Percentiles rank a stretch among this genome's conserved stretches.
Evolutionary conservation across 192 early-diverging fungal species (phyloP).

Genomic region (Gamsiella multidivaricata): DNA sequence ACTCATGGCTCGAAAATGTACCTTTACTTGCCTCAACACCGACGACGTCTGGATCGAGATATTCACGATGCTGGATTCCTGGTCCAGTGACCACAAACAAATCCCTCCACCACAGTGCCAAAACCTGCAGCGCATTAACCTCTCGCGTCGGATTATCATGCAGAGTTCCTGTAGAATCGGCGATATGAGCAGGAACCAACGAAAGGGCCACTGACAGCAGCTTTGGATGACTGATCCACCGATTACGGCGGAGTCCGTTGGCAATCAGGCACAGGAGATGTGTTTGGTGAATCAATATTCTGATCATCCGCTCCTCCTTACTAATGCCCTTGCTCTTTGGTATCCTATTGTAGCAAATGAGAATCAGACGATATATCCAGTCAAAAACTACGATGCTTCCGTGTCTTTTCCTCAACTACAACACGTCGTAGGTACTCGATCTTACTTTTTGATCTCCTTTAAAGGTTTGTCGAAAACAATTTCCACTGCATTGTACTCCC

Average conservation of each 20-base stretch:
- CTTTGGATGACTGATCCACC: conserved; percentile 56
- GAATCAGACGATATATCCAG: not conserved
- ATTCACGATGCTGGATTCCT: conserved; percentile 37
- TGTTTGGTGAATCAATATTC: conserved; percentile 67
- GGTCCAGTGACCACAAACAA: conserved; percentile 51
- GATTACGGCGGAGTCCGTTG: conserved; percentile 66
- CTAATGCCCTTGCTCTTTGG: conserved; percentile 50
- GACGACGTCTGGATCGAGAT: conserved; percentile 38
- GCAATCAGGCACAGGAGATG: conserved; percentile 69
- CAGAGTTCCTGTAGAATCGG: conserved; percentile 10
- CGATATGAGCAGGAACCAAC: conserved; percentile 50
- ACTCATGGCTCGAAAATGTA: no score
- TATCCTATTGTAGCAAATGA: no score
- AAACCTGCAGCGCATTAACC: conserved; percentile 40
- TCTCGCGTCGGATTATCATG: conserved; percentile 23
- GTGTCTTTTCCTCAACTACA: no score
- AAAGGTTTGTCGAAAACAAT: conserved; percentile 48
- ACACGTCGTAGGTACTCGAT: not conserved
- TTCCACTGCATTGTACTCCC: conserved; percentile 49
- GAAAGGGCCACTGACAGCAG: conserved; percentile 42
- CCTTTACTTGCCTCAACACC: conserved; percentile 31
- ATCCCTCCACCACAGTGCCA: conserved; percentile 55
- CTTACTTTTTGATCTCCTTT: conserved; percentile 32
- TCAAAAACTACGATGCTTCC: not conserved
- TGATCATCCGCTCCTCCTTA: conserved; percentile 62